These are phyloP conservation scores for Microsporum ferrugineum DNA, from an alignment of 2,329 filamentous ascomycete species.

Conservation along the genomic window DNA sequence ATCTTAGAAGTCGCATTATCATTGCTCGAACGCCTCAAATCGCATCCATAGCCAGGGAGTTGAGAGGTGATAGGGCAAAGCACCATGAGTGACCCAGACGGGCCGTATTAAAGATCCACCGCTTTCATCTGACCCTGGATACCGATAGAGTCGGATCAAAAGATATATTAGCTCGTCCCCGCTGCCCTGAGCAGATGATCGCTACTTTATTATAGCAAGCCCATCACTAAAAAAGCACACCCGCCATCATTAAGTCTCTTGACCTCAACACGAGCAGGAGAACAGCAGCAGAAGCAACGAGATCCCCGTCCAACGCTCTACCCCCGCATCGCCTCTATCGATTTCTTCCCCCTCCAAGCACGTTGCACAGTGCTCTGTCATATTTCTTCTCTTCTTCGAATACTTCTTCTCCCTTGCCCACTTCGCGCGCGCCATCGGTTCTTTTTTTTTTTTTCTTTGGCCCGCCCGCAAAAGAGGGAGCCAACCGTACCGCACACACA, in stretches of 20 bases:
- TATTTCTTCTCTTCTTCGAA: slow-evolving; percentile 7
- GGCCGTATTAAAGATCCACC: not conserved
- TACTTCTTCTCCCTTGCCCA: slow-evolving; percentile 5
- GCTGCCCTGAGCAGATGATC: slow-evolving; percentile 2
- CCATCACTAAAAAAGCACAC: not conserved
- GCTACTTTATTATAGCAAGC: not conserved
- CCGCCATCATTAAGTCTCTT: not conserved
- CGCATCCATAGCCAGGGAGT: not conserved
- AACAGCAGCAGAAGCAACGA: slow-evolving; percentile 1
- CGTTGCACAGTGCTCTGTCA: slow-evolving; percentile 4
- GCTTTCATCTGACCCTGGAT: not conserved
- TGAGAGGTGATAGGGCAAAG: not conserved
- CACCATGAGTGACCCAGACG: slow-evolving; percentile 2
- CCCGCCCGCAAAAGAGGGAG: not conserved
- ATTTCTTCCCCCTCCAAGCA: slow-evolving; percentile 7
- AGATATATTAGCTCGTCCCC: slow-evolving; percentile 1
- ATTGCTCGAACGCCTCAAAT: slow-evolving; percentile 2
- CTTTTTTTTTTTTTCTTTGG: not conserved
- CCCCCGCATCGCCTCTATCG: not conserved
- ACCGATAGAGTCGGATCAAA: slow-evolving; percentile 1
- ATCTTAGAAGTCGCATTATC: not conserved
- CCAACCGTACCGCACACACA: slow-evolving; percentile 4
- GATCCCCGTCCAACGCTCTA: not conserved
- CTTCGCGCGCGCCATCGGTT: slow-evolving; percentile 9
- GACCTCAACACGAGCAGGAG: not conserved